These are phyloP conservation scores for Prunus padus DNA, from an alignment of 306 rosid genomes.

Conservation along the genomic window DNA sequence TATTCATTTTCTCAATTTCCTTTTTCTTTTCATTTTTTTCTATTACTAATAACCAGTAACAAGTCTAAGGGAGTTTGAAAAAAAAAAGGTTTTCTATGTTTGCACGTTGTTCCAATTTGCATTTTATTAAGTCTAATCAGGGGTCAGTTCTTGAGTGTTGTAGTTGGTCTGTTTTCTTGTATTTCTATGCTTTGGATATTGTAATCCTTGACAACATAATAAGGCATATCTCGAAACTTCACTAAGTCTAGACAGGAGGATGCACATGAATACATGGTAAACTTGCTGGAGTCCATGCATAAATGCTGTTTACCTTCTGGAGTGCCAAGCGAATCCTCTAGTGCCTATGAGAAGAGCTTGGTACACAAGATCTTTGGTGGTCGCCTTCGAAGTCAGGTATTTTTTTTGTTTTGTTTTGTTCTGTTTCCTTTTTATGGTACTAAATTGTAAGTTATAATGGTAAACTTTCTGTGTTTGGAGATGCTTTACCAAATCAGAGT, in stretches of 20 bases:
- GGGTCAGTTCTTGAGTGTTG: conserved; percentile 7
- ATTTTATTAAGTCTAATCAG: background rate
- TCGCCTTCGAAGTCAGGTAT: conserved; percentile 90
- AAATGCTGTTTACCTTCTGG: conserved; percentile 95
- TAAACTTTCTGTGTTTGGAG: background rate
- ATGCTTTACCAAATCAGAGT: background rate
- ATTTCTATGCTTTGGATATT: conserved; percentile 23
- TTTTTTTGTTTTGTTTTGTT: conserved; percentile 3
- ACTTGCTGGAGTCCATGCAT: conserved; percentile 97
- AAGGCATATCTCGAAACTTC: conserved; percentile 90
- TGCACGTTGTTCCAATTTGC: background rate
- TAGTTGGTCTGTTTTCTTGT: background rate
- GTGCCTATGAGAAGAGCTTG: conserved; percentile 95
- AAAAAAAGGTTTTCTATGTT: background rate
- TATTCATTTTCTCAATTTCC: background rate
- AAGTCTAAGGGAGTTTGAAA: background rate
- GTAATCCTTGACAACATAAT: conserved; percentile 50
- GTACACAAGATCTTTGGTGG: conserved; percentile 98
- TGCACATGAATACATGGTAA: conserved; percentile 99
- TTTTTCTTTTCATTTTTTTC: background rate
- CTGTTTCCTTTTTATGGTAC: background rate
- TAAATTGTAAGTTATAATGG: background rate
- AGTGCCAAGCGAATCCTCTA: conserved; percentile 85
- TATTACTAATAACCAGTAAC: background rate
- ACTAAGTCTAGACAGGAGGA: conserved; percentile 89